These are phyloP conservation scores for Leccinum ochraceum DNA, from an alignment of 768 basidiomycete species.

Conservation along the genomic window DNA sequence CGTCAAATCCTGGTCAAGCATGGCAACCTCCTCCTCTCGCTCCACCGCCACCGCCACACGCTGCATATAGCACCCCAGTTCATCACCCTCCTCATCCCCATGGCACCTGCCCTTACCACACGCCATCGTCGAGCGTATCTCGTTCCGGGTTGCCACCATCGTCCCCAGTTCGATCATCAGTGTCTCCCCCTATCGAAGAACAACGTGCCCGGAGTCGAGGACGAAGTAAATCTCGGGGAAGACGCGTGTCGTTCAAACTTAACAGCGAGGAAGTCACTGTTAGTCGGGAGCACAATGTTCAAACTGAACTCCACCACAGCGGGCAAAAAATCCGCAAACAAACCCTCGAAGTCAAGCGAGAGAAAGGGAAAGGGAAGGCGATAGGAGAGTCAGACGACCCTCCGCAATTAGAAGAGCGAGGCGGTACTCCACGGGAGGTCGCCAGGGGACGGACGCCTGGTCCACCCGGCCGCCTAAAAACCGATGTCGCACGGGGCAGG, in stretches of 20 bases:
- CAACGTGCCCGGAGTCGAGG: slow-evolving; percentile 40
- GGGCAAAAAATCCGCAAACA: slow-evolving; percentile 10
- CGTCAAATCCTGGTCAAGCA: slow-evolving; percentile 21
- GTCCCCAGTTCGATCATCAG: slow-evolving; percentile 44
- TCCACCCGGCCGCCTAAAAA: slow-evolving; percentile 22
- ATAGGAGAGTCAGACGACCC: slow-evolving; percentile 2
- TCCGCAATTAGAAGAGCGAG: slow-evolving; percentile 17
- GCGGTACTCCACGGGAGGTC: slow-evolving; percentile 10
- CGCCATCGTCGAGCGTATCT: slow-evolving; percentile 45
- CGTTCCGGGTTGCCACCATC: slow-evolving; percentile 52
- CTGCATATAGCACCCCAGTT: slow-evolving; percentile 9
- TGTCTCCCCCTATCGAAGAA: slow-evolving; percentile 37
- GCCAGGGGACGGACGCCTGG: slow-evolving; percentile 30
- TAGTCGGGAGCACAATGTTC: slow-evolving; percentile 8
- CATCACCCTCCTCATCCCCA: slow-evolving; percentile 20
- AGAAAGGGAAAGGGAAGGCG: slow-evolving; percentile 19
- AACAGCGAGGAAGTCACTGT: slow-evolving; percentile 25
- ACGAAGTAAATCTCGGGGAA: slow-evolving; percentile 54
- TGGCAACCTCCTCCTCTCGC: slow-evolving; percentile 18
- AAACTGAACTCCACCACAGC: slow-evolving; percentile 6
- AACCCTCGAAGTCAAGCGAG: slow-evolving; percentile 14
- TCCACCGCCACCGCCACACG: slow-evolving; percentile 2
- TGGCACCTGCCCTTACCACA: slow-evolving; percentile 20
- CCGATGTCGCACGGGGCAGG: slow-evolving; percentile 18
- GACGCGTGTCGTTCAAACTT: slow-evolving; percentile 59